Conservation (phyloP, 2,329 filamentous ascomycete genomes). For the Didymella lethalis region DNA sequence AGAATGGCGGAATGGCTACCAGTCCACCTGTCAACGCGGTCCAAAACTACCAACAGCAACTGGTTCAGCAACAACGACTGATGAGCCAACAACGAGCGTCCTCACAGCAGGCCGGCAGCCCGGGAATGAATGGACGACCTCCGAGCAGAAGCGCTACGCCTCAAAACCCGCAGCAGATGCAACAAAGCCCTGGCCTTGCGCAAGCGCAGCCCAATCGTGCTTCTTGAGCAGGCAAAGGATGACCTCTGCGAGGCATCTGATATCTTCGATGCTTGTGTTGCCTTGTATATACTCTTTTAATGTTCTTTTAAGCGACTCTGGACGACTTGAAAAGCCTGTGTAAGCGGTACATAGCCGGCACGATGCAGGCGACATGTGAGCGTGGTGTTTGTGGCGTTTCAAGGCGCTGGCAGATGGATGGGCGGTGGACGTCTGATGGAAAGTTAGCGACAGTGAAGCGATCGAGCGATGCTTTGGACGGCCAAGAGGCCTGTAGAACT, state of each 20-base stretch:
- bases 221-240: constrained; percentile 16
- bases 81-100: constrained; percentile 42
- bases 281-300: constrained; percentile 45
- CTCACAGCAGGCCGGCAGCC: constrained; percentile 44
- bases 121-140: constrained; percentile 42
- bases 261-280: constrained; percentile 28
- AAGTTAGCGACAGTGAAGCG: neutral
- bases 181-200: constrained; percentile 46
- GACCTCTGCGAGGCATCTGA: constrained; percentile 28
- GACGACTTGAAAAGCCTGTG: constrained; percentile 6
- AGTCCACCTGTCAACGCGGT: constrained; percentile 46
- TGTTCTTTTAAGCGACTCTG: constrained; percentile 23
- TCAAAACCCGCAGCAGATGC: constrained; percentile 46
- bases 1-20: constrained; percentile 40
- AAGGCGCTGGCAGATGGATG: constrained; percentile 8
- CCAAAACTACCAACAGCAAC: constrained; percentile 49
- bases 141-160: constrained; percentile 51
- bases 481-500: constrained; percentile 17
- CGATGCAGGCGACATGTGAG: constrained; percentile 1
- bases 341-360: constrained; percentile 1
- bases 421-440: constrained; percentile 6
- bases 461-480: constrained; percentile 9
- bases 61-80: constrained; percentile 49
- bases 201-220: constrained; percentile 39
- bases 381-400: constrained; percentile 20